Conservation (phyloP, 345 rosid species). For the Abelmoschus esculentus region DNA sequence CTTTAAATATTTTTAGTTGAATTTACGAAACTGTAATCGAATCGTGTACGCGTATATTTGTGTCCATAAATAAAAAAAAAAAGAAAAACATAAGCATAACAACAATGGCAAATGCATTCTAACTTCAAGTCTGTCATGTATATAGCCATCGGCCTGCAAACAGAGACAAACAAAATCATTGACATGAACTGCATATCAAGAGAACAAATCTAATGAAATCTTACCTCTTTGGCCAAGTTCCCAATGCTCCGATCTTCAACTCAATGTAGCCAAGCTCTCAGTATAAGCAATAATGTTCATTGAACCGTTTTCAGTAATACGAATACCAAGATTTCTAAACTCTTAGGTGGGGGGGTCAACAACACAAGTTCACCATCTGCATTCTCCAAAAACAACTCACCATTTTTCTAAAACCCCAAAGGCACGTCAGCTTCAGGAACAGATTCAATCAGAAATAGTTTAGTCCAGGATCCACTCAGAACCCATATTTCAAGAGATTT, state of each 20-base stretch:
- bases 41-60: no score
- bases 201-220: no score
- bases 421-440: background rate
- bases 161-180: no score
- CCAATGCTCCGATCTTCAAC: background rate
- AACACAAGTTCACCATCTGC: background rate
- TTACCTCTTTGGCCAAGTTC: background rate
- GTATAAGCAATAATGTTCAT: background rate
- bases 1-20: no score
- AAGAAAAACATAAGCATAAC: no score
- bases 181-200: no score
- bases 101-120: no score
- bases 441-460: background rate
- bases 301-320: background rate
- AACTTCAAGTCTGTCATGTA: no score
- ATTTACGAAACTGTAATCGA: no score
- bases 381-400: background rate
- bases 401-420: background rate
- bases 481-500: background rate
- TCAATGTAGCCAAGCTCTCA: background rate
- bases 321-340: conserved; percentile 3
- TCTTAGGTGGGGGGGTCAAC: background rate
- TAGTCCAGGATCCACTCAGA: background rate
- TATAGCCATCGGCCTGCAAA: no score
- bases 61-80: no score